Percentiles rank a stretch among this genome's conserved stretches.
Conservation (phyloP, 169 alveolate genomes). For the Cryptosporidium sp. region DNA sequence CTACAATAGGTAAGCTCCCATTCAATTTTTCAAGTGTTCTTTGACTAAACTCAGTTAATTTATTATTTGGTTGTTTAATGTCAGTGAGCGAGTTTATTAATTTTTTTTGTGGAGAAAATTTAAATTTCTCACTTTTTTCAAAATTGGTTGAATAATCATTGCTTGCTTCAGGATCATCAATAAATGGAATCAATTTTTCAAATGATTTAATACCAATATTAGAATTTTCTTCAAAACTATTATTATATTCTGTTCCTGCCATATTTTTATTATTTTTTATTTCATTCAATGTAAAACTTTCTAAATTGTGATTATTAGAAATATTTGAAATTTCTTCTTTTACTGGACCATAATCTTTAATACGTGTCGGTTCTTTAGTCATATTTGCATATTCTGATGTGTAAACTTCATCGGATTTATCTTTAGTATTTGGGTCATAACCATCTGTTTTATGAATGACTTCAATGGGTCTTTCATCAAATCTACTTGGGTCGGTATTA, state of each 20-base stretch:
- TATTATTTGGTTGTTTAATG: neutral
- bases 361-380: neutral
- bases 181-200: conserved; percentile 61
- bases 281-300: neutral
- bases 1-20: conserved; percentile 38
- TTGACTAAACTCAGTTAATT: neutral
- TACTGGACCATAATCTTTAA: no score
- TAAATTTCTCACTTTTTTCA: neutral
- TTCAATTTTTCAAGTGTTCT: conserved; percentile 25
- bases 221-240: neutral
- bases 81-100: neutral
- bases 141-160: neutral
- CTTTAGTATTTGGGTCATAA: neutral
- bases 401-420: neutral
- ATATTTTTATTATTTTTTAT: no score
- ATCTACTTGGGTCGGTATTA: neutral
- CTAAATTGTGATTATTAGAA: neutral
- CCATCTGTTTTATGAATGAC: neutral
- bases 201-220: neutral
- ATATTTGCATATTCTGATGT: neutral
- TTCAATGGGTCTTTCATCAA: neutral
- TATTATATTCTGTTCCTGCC: neutral
- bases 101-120: neutral
- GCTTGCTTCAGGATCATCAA: conserved; percentile 19
- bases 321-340: neutral